Conservation (phyloP, 371 early-diverging fungal species). For the Mucor plumbeus region DNA sequence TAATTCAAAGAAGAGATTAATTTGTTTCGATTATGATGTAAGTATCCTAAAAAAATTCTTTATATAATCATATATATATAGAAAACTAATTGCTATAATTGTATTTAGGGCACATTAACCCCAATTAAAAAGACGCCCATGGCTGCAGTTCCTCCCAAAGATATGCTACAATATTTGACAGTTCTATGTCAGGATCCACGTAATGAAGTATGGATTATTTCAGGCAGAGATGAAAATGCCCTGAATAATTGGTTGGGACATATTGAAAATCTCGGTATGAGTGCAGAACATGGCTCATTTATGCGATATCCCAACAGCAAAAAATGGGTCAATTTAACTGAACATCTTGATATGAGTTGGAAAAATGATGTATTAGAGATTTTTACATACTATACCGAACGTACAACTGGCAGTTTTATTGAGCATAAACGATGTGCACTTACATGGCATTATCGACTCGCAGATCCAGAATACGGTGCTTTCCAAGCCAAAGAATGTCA, state of each 20-base stretch:
- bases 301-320: constrained; percentile 1
- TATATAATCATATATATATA: too few species aligned
- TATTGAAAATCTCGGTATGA: constrained; percentile 78
- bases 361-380: constrained; percentile 81
- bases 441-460: constrained; percentile 90
- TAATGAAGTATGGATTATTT: constrained; percentile 90
- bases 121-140: constrained; percentile 6
- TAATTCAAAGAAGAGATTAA: constrained; percentile 60
- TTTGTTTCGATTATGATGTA: constrained; percentile 91
- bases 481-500: constrained; percentile 91
- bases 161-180: constrained; percentile 67
- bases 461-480: constrained; percentile 75
- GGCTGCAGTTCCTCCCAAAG: constrained; percentile 60
- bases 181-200: constrained; percentile 70
- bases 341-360: constrained; percentile 83
- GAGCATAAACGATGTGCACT: constrained; percentile 83
- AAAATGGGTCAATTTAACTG: constrained; percentile 75
- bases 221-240: constrained; percentile 85
- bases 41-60: neutral
- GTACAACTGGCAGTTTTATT: constrained; percentile 82
- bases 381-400: constrained; percentile 86
- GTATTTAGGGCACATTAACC: constrained; percentile 1
- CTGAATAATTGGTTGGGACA: constrained; percentile 85
- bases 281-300: constrained; percentile 67
- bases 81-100: neutral